phyloP scores from a whole-genome alignment of 2,329 filamentous ascomycete species.

The Fusarium sp. region DNA sequence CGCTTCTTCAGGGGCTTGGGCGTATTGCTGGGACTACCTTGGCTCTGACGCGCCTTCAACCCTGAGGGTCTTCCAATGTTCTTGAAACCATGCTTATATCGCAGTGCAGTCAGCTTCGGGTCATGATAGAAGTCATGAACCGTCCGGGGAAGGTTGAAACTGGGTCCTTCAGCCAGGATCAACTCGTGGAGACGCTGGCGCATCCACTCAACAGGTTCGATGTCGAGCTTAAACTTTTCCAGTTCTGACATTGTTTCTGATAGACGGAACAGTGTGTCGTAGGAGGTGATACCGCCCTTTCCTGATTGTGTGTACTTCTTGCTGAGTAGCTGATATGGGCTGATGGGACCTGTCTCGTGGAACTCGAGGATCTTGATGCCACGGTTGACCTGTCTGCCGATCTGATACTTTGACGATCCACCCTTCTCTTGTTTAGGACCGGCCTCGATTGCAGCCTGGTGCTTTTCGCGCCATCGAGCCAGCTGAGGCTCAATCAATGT shows the following conservation, averaged over 20 bases:
- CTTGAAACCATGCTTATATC: constrained; percentile 66
- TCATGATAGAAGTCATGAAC: constrained; percentile 69
- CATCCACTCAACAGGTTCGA: constrained; percentile 67
- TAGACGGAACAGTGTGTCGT: constrained; percentile 68
- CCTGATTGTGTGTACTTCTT: constrained; percentile 61
- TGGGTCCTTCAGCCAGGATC: constrained; percentile 54
- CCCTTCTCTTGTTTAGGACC: constrained; percentile 49
- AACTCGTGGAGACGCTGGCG: constrained; percentile 68
- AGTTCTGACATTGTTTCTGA: constrained; percentile 66
- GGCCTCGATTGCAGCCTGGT: constrained; percentile 52
- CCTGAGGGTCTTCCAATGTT: constrained; percentile 69
- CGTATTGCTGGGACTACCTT: constrained; percentile 40
- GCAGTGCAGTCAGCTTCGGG: constrained; percentile 60
- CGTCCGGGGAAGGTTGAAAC: constrained; percentile 64
- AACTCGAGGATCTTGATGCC: constrained; percentile 66
- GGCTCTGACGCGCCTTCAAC: constrained; percentile 51
- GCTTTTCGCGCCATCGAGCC: constrained; percentile 62
- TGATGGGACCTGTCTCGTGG: constrained; percentile 62
- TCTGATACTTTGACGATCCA: constrained; percentile 62
- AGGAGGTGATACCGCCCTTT: constrained; percentile 59
- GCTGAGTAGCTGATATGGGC: constrained; percentile 67
- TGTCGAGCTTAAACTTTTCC: constrained; percentile 64
- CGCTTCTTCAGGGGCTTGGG: constrained; percentile 49
- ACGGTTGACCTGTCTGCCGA: constrained; percentile 67
- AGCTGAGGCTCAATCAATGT: constrained; percentile 57